Evolutionary conservation across 164 flowering plant genomes (phyloP).

Genomic region (Aristolochia fimbriata): DNA sequence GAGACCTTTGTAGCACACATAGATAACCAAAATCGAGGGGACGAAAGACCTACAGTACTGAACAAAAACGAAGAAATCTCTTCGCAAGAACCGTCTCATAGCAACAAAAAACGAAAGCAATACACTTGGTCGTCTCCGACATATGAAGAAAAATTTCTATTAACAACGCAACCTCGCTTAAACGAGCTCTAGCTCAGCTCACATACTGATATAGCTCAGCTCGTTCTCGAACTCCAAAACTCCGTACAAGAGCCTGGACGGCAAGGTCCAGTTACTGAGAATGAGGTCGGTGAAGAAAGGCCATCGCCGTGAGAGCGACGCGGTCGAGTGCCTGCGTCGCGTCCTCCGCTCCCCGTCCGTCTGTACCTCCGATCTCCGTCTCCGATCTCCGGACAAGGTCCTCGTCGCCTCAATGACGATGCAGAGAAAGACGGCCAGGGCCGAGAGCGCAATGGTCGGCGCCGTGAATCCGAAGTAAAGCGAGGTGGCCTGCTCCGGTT

Average conservation of each 20-base stretch:
- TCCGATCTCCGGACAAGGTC: not conserved
- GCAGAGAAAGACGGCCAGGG: constrained; percentile 6
- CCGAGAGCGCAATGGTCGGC: constrained; percentile 6
- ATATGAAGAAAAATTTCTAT: not conserved
- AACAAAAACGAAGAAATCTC: too few relatives aligned
- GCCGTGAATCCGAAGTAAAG: constrained; percentile 10
- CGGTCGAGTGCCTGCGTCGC: not conserved
- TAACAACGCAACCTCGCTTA: not conserved
- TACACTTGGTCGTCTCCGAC: not conserved
- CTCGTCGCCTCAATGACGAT: constrained; percentile 3
- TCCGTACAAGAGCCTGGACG: not conserved
- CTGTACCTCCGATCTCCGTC: too few relatives aligned
- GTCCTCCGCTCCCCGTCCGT: too few relatives aligned
- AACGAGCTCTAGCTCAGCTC: not conserved
- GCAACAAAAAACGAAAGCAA: too few relatives aligned
- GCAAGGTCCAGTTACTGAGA: too few relatives aligned
- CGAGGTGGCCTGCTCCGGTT: not conserved
- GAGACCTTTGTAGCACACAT: too few relatives aligned
- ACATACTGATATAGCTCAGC: not conserved
- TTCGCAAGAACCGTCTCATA: too few relatives aligned
- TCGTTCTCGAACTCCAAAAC: constrained; percentile 10
- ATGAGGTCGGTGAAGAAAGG: not conserved
- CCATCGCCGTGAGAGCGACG: not conserved
- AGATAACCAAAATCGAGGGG: too few relatives aligned
- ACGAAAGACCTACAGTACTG: too few relatives aligned